Conservation (phyloP, 495 filamentous ascomycete genomes). For the Xylaria flabelliformis region DNA sequence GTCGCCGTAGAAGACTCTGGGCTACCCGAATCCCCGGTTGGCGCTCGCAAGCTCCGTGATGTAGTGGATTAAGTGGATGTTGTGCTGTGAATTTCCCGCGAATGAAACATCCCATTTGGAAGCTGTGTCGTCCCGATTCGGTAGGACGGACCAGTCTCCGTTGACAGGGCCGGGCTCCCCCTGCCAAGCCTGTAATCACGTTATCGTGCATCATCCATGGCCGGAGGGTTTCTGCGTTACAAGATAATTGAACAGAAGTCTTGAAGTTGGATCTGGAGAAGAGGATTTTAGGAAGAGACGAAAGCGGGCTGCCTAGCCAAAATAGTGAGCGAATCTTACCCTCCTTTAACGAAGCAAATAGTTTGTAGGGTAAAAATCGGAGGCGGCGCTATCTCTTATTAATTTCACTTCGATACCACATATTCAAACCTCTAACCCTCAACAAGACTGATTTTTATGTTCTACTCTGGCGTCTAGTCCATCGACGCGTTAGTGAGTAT, state of each 20-base stretch:
- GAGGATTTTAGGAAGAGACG: not conserved
- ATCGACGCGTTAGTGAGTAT: not conserved
- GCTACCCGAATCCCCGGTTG: constrained; percentile 6
- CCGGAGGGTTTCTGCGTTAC: not conserved
- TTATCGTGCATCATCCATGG: not conserved
- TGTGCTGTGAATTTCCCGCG: constrained; percentile 26
- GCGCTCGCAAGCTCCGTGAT: constrained; percentile 7
- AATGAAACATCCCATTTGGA: constrained; percentile 16
- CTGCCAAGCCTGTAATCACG: not conserved
- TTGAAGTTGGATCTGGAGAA: not conserved
- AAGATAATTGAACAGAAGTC: not conserved
- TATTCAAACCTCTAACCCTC: not conserved
- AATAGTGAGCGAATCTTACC: not conserved
- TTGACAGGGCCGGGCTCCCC: constrained; percentile 17
- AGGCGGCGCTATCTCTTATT: not conserved
- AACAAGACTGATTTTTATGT: not conserved
- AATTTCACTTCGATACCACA: not conserved
- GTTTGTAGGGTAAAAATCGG: not conserved
- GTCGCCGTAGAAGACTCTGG: not conserved
- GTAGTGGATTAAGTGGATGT: constrained; percentile 14
- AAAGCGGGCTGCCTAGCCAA: not conserved
- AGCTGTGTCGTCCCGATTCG: constrained; percentile 19
- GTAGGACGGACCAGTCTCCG: constrained; percentile 19
- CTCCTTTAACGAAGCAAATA: not conserved
- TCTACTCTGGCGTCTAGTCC: not conserved